phyloP scores from a whole-genome alignment of 495 filamentous ascomycete genomes.

The Chaetomium fimeti region DNA sequence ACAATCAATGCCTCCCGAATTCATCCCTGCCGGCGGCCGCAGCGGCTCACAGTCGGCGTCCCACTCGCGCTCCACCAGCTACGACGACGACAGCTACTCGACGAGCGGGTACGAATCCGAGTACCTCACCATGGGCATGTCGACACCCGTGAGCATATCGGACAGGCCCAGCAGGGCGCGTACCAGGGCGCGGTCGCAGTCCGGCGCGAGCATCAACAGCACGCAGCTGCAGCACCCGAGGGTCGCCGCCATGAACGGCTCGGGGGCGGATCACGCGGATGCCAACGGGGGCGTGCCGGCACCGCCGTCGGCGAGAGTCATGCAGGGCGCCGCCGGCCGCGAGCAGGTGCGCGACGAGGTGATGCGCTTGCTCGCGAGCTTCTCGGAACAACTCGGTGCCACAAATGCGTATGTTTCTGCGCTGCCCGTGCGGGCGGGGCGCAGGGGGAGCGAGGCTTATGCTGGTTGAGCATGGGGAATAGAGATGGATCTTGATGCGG shows the following conservation, averaged over 20 bases:
- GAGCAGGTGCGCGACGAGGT: conserved; percentile 56
- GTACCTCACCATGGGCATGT: conserved; percentile 30
- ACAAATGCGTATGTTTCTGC: conserved; percentile 32
- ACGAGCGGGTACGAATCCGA: conserved; percentile 36
- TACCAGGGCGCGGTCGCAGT: conserved; percentile 17
- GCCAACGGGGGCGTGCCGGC: conserved; percentile 32
- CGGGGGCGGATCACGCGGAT: neutral
- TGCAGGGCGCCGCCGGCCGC: conserved; percentile 51
- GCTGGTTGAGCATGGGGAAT: neutral
- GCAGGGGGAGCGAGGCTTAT: conserved; percentile 24
- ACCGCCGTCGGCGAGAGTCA: conserved; percentile 49
- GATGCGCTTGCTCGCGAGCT: conserved; percentile 50
- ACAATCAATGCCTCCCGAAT: conserved; percentile 17
- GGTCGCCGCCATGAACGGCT: conserved; percentile 21
- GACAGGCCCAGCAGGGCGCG: conserved; percentile 16
- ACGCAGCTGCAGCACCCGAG: conserved; percentile 12
- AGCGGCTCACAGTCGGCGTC: conserved; percentile 13
- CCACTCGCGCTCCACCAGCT: conserved; percentile 35
- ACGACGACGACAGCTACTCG: conserved; percentile 36
- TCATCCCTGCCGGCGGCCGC: conserved; percentile 15
- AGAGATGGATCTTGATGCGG: neutral
- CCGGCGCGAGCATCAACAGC: conserved; percentile 20
- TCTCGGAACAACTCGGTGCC: conserved; percentile 46
- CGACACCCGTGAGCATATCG: conserved; percentile 5
- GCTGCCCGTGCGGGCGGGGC: conserved; percentile 31